A percentile compares a stretch with the other conserved stretches of the same genome.
Evolutionary conservation across 441 rosid species (phyloP).

Genomic region (Populus hybrid): DNA sequence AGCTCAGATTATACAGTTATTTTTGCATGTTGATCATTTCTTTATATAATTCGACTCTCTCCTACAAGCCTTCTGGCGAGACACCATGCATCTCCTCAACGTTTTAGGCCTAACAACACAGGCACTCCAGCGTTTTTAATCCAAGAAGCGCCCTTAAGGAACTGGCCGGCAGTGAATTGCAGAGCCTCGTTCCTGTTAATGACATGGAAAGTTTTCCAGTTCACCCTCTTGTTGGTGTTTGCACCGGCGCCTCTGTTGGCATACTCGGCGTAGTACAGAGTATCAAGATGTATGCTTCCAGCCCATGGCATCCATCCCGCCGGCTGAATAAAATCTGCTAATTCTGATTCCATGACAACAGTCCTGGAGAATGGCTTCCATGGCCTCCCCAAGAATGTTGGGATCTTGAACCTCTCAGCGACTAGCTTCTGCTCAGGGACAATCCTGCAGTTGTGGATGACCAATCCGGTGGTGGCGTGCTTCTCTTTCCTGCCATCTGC

Average conservation of each 20-base stretch:
- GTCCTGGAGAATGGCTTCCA: conserved; percentile 29
- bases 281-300: conserved; percentile 17
- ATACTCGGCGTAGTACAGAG: conserved; percentile 24
- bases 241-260: conserved; percentile 22
- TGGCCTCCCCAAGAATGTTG: conserved; percentile 29
- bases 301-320: conserved; percentile 32
- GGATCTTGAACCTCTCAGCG: background rate
- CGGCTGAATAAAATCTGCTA: conserved; percentile 25
- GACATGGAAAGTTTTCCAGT: conserved; percentile 4
- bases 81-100: background rate
- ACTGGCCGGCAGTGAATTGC: conserved; percentile 1
- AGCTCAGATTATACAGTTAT: too few species aligned
- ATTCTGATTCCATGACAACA: conserved; percentile 30
- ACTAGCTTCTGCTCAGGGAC: conserved; percentile 20
- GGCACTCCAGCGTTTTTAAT: background rate
- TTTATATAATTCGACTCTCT: background rate
- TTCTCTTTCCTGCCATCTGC: conserved; percentile 24
- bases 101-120: conserved; percentile 3
- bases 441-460: conserved; percentile 23
- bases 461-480: conserved; percentile 23
- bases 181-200: conserved; percentile 8
- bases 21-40: too few species aligned
- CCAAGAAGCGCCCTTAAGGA: background rate
- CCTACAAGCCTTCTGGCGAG: background rate
- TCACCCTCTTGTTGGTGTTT: conserved; percentile 18